phyloP scores from a whole-genome alignment of 2,329 filamentous ascomycete species.

The Colletotrichum salicis region DNA sequence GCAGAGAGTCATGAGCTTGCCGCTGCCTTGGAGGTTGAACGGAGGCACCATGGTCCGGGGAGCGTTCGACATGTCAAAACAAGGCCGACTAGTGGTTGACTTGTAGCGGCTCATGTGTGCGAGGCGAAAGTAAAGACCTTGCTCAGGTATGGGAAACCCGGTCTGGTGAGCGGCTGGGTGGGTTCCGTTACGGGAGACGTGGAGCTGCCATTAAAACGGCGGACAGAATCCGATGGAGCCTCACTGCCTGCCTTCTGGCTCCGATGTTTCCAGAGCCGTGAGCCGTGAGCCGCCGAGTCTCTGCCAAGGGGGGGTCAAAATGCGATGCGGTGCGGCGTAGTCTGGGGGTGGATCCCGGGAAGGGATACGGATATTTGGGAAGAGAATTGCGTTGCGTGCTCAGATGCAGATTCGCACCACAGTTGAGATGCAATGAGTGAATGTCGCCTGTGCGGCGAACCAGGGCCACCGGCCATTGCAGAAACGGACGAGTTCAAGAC shows the following conservation, averaged over 20 bases:
- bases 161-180: neutral
- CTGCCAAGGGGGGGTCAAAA: neutral
- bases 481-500: neutral
- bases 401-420: neutral
- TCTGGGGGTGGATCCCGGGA: neutral
- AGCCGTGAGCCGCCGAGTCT: neutral
- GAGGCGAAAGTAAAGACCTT: constrained; percentile 5
- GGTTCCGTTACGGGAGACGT: constrained; percentile 16
- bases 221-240: constrained; percentile 13
- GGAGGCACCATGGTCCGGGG: constrained; percentile 23
- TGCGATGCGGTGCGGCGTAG: neutral
- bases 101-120: constrained; percentile 18
- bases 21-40: constrained; percentile 28
- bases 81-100: constrained; percentile 14
- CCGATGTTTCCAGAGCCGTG: neutral
- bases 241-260: neutral
- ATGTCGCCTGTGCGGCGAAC: neutral
- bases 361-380: neutral
- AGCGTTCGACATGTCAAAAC: constrained; percentile 4
- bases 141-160: constrained; percentile 21
- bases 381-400: neutral
- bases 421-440: neutral
- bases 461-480: neutral
- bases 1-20: constrained; percentile 23
- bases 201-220: constrained; percentile 26